A percentile compares a stretch with the other conserved stretches of the same genome.
phyloP scores from a whole-genome alignment of 805 yeast species.

The Metschnikowia noctiluminum region DNA sequence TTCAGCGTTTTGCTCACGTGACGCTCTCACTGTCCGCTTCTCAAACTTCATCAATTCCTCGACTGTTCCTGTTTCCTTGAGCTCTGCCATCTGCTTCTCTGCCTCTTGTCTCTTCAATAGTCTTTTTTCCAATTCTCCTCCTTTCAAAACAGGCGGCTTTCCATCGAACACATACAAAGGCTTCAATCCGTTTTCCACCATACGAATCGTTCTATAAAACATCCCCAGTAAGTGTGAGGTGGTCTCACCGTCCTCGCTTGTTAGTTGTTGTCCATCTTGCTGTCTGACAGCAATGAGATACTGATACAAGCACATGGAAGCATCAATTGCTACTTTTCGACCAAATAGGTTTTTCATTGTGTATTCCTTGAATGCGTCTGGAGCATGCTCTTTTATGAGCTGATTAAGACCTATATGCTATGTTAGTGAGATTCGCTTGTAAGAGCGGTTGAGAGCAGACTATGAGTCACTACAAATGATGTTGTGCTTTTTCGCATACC shows the following conservation, averaged over 20 bases:
- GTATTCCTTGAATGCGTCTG: constrained; percentile 67
- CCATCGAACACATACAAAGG: constrained; percentile 98
- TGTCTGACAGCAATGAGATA: constrained; percentile 95
- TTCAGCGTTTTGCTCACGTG: constrained; percentile 89
- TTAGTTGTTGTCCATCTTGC: constrained; percentile 91
- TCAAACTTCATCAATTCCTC: constrained; percentile 76
- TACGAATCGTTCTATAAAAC: constrained; percentile 86
- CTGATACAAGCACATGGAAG: constrained; percentile 95
- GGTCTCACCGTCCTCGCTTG: constrained; percentile 87
- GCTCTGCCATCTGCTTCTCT: constrained; percentile 63
- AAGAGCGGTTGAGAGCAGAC: background rate
- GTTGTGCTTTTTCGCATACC: constrained; percentile 11
- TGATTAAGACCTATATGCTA: constrained; percentile 66
- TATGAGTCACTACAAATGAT: too few relatives aligned
- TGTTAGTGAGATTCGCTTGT: constrained; percentile 1
- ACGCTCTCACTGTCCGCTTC: constrained; percentile 84
- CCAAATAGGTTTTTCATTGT: constrained; percentile 89
- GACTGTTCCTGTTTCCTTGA: constrained; percentile 75
- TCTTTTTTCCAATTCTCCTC: constrained; percentile 90
- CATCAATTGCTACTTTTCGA: constrained; percentile 95
- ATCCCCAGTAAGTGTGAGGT: constrained; percentile 93
- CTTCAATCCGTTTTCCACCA: constrained; percentile 90
- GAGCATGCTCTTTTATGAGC: constrained; percentile 85
- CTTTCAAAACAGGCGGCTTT: constrained; percentile 90
- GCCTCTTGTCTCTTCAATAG: constrained; percentile 80